Conservation (phyloP, 2,329 filamentous ascomycete genomes). For the Paradendryphiella salina region DNA sequence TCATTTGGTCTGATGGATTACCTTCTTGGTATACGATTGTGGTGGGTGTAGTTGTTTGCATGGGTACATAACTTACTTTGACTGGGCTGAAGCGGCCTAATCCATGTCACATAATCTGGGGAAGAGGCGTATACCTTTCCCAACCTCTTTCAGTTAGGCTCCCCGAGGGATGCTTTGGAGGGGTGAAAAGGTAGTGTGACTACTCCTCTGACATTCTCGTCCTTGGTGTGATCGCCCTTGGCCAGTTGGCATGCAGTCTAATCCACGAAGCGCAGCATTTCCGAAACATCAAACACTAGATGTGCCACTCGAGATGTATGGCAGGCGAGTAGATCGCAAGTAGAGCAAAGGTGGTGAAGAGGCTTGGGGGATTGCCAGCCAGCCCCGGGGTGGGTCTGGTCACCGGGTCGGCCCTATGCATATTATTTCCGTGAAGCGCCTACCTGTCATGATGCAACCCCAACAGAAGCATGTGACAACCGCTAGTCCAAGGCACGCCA, state of each 20-base stretch:
- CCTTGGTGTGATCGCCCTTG: background rate
- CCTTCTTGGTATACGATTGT: constrained; percentile 9
- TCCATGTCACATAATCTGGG: constrained; percentile 11
- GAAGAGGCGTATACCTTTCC: constrained; percentile 4
- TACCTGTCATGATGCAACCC: constrained; percentile 25
- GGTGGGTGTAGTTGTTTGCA: constrained; percentile 9
- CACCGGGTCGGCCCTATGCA: constrained; percentile 37
- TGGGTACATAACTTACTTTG: constrained; percentile 13
- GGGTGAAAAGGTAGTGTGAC: background rate
- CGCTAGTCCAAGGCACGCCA: constrained; percentile 10
- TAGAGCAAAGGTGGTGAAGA: constrained; percentile 1
- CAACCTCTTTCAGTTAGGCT: background rate
- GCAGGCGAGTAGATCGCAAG: background rate
- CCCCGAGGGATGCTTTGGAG: background rate
- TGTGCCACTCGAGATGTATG: background rate
- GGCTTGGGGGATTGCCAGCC: constrained; percentile 20
- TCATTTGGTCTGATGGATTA: constrained; percentile 26
- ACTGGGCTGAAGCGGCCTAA: constrained; percentile 5
- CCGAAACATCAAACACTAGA: background rate
- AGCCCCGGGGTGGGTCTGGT: constrained; percentile 33
- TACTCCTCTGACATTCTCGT: background rate
- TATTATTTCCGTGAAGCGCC: constrained; percentile 24
- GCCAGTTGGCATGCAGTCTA: background rate
- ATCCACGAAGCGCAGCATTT: background rate
- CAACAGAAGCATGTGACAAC: constrained; percentile 34